Base-by-base conservation (phyloP, 2,329 filamentous ascomycete species). In the Xylaria arbuscula region DNA sequence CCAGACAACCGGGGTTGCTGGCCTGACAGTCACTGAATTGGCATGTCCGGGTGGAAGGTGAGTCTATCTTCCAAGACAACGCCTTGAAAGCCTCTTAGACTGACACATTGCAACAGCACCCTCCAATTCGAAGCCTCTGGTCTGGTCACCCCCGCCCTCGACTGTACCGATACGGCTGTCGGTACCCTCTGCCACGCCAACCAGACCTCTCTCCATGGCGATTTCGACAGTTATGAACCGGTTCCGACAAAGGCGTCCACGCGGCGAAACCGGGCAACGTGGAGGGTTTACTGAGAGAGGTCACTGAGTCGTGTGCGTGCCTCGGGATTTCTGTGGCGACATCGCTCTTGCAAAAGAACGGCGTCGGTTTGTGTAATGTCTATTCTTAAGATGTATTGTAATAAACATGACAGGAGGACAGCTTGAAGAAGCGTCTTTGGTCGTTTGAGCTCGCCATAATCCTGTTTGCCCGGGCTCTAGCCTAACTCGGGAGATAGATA, bases 81-180 rank as follows among this genome's bases (percentile, higher is more conserved):
- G 11, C 42, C 10, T 57, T 11, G 3, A 24, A 17, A 17, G 64
- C 28, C 19, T 62, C 24, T 56, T 45, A 40, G 3, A 68, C 69
- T 74, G 42, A 75, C 68, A 47, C 11, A 48, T 55, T 8, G n/a
- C 19, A 66, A 28, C 40, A 66, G 62, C 42, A 70, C 63, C 51
- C 48, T 68, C 28, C 62, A 68, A 48, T 72, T 73, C 53, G 77
- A 78, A 67, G 76, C 75, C 24, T 73, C 77, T 0, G 76, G 75
- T 11, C 55, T 70, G 22, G 42, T 73, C 47, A 63, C 19, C 15
- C 73, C 74, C 19, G 60, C 72, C 11, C 68, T 77, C n/a, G 45
- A 67, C 11, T 77, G 76, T 59, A 67, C 68, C 19, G 70, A 76
- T 62, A 70, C 69, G 1, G 59, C 68, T 48, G 64, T 68, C 7